Evolutionary conservation across 2,329 filamentous ascomycete genomes (phyloP).

Genomic region (Alternaria triticina): DNA sequence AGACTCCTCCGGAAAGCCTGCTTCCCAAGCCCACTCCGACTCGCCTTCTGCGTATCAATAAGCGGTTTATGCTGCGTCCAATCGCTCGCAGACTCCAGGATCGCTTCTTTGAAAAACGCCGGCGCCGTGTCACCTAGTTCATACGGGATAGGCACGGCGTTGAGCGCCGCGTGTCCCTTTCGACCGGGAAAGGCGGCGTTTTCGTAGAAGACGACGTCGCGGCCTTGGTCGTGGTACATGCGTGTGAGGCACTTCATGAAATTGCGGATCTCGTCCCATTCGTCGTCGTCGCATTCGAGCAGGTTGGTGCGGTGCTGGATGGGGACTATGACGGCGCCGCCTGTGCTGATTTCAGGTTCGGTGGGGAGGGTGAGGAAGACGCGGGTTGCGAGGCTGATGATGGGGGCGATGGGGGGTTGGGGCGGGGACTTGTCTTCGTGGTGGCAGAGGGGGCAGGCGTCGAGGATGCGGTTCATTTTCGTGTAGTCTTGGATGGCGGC

Average conservation of each 20-base stretch:
- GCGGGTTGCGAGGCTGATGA: conserved; percentile 84
- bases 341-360: conserved; percentile 82
- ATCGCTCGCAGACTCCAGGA: conserved; percentile 85
- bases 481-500: conserved; percentile 87
- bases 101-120: conserved; percentile 94
- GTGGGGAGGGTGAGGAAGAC: conserved; percentile 89
- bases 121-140: conserved; percentile 89
- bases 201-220: conserved; percentile 95
- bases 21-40: conserved; percentile 74
- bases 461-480: conserved; percentile 84
- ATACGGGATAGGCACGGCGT: conserved; percentile 86
- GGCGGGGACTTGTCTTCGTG: conserved; percentile 80
- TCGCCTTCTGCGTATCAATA: conserved; percentile 79
- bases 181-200: conserved; percentile 84
- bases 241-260: conserved; percentile 97
- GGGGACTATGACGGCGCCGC: conserved; percentile 87
- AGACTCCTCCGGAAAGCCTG: conserved; percentile 81
- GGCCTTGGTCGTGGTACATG: conserved; percentile 92
- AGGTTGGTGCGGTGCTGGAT: conserved; percentile 87
- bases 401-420: conserved; percentile 75
- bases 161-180: conserved; percentile 83
- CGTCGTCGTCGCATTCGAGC: conserved; percentile 97
- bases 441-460: conserved; percentile 87
- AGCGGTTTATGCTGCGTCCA: conserved; percentile 96
- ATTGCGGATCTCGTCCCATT: conserved; percentile 98